Evolutionary conservation across 108 stramenopile genomes (phyloP).

Genomic region (Fistulifera pelliculosa): DNA sequence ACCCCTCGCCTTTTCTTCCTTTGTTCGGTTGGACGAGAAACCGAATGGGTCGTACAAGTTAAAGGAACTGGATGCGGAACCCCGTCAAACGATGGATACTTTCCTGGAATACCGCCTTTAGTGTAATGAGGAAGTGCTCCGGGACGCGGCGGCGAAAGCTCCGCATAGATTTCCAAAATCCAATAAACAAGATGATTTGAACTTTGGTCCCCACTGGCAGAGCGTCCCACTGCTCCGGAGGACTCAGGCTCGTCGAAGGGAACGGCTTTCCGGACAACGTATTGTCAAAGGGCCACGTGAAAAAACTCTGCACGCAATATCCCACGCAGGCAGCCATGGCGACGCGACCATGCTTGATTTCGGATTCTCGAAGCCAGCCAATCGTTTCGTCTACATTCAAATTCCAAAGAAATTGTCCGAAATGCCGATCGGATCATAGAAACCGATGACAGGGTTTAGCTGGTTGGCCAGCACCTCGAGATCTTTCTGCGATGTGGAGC

Average conservation of each 20-base stretch:
- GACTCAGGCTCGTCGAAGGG: conserved; percentile 66
- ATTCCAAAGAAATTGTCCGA: conserved; percentile 42
- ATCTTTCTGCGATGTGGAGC: not conserved
- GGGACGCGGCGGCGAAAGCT: conserved; percentile 12
- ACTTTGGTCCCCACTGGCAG: conserved; percentile 75
- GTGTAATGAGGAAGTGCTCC: conserved; percentile 45
- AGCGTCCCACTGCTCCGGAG: conserved; percentile 76
- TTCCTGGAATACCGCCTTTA: conserved; percentile 40
- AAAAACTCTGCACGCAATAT: conserved; percentile 28
- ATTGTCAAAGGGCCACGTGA: conserved; percentile 12
- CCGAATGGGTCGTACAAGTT: conserved; percentile 45
- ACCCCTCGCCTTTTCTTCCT: conserved; percentile 23
- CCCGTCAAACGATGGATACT: conserved; percentile 20
- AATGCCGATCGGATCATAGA: conserved; percentile 53
- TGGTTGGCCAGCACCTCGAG: conserved; percentile 21
- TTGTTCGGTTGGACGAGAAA: conserved; percentile 15
- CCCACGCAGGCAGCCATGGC: conserved; percentile 54
- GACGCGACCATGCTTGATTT: conserved; percentile 39
- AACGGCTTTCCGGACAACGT: conserved; percentile 32
- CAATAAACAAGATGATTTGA: conserved; percentile 64
- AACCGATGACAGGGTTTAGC: conserved; percentile 53
- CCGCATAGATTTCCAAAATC: conserved; percentile 31
- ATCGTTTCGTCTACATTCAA: conserved; percentile 15
- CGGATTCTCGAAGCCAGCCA: conserved; percentile 15
- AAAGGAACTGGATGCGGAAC: conserved; percentile 25